Conservation (phyloP, 345 rosid species). For the Brassica incana region DNA sequence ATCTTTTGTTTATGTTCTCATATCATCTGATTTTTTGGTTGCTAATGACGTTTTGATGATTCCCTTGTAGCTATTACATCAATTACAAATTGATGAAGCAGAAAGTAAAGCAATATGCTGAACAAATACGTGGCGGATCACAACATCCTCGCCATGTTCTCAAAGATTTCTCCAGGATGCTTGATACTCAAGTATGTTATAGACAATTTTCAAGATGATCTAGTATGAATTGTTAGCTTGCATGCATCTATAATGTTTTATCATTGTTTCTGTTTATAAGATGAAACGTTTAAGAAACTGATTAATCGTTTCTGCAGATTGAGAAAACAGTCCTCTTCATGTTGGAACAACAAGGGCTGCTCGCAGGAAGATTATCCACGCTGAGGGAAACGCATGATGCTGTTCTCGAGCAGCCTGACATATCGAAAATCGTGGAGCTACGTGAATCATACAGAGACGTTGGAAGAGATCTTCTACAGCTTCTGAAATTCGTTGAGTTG, state of each 20-base stretch:
- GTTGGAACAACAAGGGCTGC: conserved; percentile 93
- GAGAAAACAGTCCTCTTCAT: conserved; percentile 93
- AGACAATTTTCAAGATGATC: neutral
- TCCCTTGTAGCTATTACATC: neutral
- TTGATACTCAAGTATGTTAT: neutral
- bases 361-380: conserved; percentile 64
- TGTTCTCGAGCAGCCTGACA: conserved; percentile 65
- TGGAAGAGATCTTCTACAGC: conserved; percentile 78
- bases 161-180: neutral
- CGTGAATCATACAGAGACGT: conserved; percentile 78
- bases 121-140: neutral
- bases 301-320: conserved; percentile 53
- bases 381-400: conserved; percentile 71
- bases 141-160: conserved; percentile 2
- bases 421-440: conserved; percentile 58
- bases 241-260: neutral
- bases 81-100: neutral
- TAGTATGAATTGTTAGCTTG: neutral
- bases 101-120: neutral
- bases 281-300: conserved; percentile 3
- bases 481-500: conserved; percentile 81
- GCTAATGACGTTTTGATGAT: neutral
- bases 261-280: neutral
- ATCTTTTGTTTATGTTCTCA: conserved; percentile 13
- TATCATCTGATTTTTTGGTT: neutral